Percentiles rank a stretch among this genome's conserved stretches.
Conservation (phyloP, 495 filamentous ascomycete genomes). For the Talaromyces adpressus region DNA sequence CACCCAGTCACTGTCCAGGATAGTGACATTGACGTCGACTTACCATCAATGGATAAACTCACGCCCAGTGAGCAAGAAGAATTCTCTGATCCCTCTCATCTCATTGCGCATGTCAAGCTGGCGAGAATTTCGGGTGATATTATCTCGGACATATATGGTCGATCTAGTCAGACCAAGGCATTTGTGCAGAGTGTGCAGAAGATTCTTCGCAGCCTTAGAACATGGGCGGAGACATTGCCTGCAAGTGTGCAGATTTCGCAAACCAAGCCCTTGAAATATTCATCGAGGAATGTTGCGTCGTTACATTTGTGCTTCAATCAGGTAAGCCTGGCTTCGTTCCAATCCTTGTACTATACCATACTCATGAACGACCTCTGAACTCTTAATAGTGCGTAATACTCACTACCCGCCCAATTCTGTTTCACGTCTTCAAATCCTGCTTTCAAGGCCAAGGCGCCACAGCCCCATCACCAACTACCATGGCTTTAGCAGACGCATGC, state of each 20-base stretch:
- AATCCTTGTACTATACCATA: too few relatives aligned
- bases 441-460: conserved; percentile 10
- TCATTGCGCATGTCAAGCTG: conserved; percentile 18
- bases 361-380: too few relatives aligned
- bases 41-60: conserved; percentile 19
- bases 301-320: conserved; percentile 23
- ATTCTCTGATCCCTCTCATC: conserved; percentile 18
- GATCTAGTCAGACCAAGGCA: conserved; percentile 12
- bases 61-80: conserved; percentile 14
- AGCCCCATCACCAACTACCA: conserved; percentile 12
- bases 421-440: conserved; percentile 20
- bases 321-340: too few relatives aligned
- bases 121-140: conserved; percentile 20
- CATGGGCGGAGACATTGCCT: conserved; percentile 19
- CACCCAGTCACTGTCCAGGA: conserved; percentile 18
- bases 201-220: conserved; percentile 16
- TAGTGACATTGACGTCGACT: conserved; percentile 18
- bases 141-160: conserved; percentile 20
- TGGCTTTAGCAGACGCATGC: conserved; percentile 22
- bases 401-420: conserved; percentile 19
- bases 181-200: conserved; percentile 22
- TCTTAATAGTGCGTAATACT: conserved; percentile 22
- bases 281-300: conserved; percentile 13
- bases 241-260: conserved; percentile 11
- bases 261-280: conserved; percentile 7